Evolutionary conservation across 108 stramenopile species (phyloP).

Genomic region (Skeletonema potamos): DNA sequence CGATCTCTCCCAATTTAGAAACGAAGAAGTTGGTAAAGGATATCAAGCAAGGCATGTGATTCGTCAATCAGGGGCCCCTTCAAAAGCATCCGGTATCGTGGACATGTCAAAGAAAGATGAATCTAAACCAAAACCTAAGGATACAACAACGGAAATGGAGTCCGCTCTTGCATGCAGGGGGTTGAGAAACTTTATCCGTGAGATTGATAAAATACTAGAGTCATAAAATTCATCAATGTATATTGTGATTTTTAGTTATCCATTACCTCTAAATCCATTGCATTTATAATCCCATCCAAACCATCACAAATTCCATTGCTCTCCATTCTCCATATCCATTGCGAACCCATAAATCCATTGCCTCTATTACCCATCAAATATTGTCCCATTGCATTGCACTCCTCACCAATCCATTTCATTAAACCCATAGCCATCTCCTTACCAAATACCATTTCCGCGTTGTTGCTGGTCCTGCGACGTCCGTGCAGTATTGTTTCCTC

Average conservation of each 20-base stretch:
- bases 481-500: slow-evolving; percentile 10
- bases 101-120: slow-evolving; percentile 47
- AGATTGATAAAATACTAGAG: slow-evolving; percentile 60
- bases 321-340: neutral
- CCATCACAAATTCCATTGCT: slow-evolving; percentile 1
- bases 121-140: slow-evolving; percentile 6
- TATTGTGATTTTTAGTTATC: neutral
- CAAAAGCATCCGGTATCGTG: slow-evolving; percentile 9
- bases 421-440: neutral
- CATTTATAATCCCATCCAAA: slow-evolving; percentile 11
- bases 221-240: neutral
- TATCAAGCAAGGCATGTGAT: slow-evolving; percentile 86
- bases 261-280: slow-evolving; percentile 22
- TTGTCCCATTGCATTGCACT: slow-evolving; percentile 13
- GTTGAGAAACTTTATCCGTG: slow-evolving; percentile 67
- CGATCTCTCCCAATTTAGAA: slow-evolving; percentile 77
- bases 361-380: slow-evolving; percentile 16
- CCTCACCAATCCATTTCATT: slow-evolving; percentile 1
- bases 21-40: slow-evolving; percentile 75
- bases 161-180: slow-evolving; percentile 59
- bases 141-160: slow-evolving; percentile 6
- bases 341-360: slow-evolving; percentile 25
- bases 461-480: slow-evolving; percentile 21
- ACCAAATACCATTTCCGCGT: neutral
- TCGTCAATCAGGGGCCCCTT: slow-evolving; percentile 51